Base-by-base conservation (phyloP, 176 grass and related monocot genomes). In the Alopecurus myosuroides region DNA sequence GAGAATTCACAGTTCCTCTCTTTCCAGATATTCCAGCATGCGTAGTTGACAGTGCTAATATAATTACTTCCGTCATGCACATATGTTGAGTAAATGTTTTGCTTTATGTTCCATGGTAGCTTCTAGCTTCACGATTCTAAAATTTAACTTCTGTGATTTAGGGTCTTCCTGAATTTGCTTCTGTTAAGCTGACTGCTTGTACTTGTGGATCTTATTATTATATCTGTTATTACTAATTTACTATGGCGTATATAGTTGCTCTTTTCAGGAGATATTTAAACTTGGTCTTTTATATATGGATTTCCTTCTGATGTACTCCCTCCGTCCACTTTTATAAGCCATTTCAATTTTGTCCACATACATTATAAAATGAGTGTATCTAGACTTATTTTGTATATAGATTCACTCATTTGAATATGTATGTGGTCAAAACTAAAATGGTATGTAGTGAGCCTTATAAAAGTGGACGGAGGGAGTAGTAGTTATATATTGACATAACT, bases 61-160 rank as follows among this genome's bases (percentile, higher is more conserved):
- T 26, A 73, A 14, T 29, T 73, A 68, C 67, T 86, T 68, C 10
- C n/a, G 4, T 4, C 18, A 60, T 33, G 36, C 11, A 60, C 31
- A 75, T 12, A 3, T 45, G 74, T 50, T 39, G 36, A 69, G 30
- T 30, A 64, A 68, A 80, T 66, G 40, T 83, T 61, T 53, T 45
- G 8, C 34, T 83, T 79, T 78, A 44, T 9, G 3, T 82, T 86
- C 26, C 17, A 37, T 25, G 19, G 23, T 74, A 53, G 33, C 35
- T 58, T 72, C 23, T 82, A 36, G 15, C 55, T 76, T 65, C 31
- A 84, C 62, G 57, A 42, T 82, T 82, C 17, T 19, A 18, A 39
- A 86, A 37, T 82, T 82, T 72, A 86, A 81, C 26, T 31, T 29
- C 10, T 34, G 45, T 11, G 22, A 55, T 40, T 76, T 28, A 35